A percentile compares a stretch with the other conserved stretches of the same genome.
Evolutionary conservation across 1,284 basidiomycete genomes (phyloP).

Genomic region (Malassezia furfur): DNA sequence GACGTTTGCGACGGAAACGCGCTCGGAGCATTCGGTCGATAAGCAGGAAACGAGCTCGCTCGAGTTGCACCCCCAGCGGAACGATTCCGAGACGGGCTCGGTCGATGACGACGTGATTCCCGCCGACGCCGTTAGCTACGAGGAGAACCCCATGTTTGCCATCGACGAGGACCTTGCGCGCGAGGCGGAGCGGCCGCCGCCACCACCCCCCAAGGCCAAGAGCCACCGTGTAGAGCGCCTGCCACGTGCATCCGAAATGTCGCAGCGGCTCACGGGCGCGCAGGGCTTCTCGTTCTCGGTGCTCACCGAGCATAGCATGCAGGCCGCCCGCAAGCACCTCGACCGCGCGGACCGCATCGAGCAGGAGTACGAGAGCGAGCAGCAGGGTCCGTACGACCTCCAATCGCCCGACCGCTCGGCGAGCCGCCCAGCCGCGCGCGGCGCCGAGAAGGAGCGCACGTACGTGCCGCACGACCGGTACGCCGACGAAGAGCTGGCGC

Average conservation of each 20-base stretch:
- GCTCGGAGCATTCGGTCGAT: background rate
- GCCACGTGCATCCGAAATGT: background rate
- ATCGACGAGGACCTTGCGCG: conserved; percentile 1
- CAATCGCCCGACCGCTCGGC: background rate
- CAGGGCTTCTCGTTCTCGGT: conserved; percentile 1
- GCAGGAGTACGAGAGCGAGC: background rate
- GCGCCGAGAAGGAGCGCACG: background rate
- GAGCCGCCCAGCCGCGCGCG: background rate
- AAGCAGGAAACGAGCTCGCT: background rate
- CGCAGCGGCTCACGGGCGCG: background rate
- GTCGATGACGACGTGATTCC: background rate
- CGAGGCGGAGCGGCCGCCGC: background rate
- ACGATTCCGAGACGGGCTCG: background rate
- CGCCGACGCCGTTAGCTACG: too few relatives aligned
- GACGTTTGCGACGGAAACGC: background rate
- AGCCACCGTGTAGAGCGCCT: too few relatives aligned
- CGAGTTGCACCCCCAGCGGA: background rate
- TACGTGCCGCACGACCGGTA: background rate
- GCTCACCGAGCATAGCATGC: background rate
- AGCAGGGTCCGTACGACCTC: conserved; percentile 8
- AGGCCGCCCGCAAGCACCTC: background rate
- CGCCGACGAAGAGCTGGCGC: conserved; percentile 20
- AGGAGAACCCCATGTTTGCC: background rate
- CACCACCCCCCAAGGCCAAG: too few relatives aligned
- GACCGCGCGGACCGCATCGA: background rate